A percentile compares a stretch with the other conserved stretches of the same genome.
Conservation (phyloP, 228 moss, liverwort and hornwort species). For the Sphagnum magellanicum region DNA sequence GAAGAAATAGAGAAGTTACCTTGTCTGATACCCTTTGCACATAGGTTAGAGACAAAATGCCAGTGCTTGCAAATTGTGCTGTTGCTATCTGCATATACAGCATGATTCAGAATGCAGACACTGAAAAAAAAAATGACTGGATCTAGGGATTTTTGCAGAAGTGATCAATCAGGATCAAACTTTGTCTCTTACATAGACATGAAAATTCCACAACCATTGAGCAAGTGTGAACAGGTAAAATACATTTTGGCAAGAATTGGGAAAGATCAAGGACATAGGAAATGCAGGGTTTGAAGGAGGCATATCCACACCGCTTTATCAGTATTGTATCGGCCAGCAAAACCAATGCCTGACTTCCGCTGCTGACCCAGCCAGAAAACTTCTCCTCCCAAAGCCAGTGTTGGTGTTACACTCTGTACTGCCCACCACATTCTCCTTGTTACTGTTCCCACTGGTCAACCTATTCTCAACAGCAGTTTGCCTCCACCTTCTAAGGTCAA, state of each 20-base stretch:
- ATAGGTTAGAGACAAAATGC: conserved; percentile 96
- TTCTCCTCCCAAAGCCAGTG: conserved; percentile 94
- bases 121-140: neutral
- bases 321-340: conserved; percentile 96
- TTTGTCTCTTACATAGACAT: neutral
- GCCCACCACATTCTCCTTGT: conserved; percentile 13
- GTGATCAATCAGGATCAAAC: neutral
- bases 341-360: conserved; percentile 96
- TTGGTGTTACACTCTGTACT: conserved; percentile 83
- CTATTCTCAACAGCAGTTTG: no score
- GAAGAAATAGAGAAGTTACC: conserved; percentile 21
- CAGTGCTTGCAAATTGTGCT: conserved; percentile 94
- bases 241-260: no score
- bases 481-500: no score
- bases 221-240: no score
- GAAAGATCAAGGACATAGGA: neutral
- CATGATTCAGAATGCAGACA: neutral
- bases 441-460: no score
- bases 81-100: conserved; percentile 73
- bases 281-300: neutral
- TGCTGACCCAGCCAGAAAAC: conserved; percentile 99
- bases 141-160: neutral
- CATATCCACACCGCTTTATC: conserved; percentile 81
- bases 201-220: neutral
- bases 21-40: conserved; percentile 99